Conservation (phyloP, 495 filamentous ascomycete genomes). For the Rostrohypoxylon terebratum region DNA sequence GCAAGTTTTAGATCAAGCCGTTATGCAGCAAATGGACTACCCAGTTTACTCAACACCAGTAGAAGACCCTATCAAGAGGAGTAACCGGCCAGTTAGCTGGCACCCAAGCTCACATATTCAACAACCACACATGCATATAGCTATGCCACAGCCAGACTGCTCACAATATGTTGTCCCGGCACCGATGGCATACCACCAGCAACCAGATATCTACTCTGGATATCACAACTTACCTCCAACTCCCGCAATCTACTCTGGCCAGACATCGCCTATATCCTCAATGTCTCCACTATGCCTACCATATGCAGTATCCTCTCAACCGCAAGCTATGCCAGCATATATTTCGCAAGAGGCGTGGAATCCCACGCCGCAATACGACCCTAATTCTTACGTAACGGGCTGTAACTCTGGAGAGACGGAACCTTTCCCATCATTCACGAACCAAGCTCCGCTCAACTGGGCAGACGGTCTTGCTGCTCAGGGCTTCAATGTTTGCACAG, state of each 20-base stretch:
- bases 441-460: constrained; percentile 53
- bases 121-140: constrained; percentile 53
- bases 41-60: constrained; percentile 47
- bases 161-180: constrained; percentile 49
- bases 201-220: constrained; percentile 52
- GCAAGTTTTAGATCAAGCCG: constrained; percentile 53
- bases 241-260: constrained; percentile 56
- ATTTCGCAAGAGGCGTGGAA: constrained; percentile 44
- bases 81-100: constrained; percentile 74
- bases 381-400: constrained; percentile 22
- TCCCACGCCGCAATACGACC: constrained; percentile 28
- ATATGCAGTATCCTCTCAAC: constrained; percentile 44
- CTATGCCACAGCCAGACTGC: constrained; percentile 50
- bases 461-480: constrained; percentile 52
- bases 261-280: constrained; percentile 57
- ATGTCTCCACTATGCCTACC: constrained; percentile 58
- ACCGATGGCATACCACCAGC: constrained; percentile 49
- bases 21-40: constrained; percentile 50
- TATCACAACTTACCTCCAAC: constrained; percentile 57
- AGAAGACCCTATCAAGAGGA: constrained; percentile 50
- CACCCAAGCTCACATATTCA: constrained; percentile 67
- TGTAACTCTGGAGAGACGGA: constrained; percentile 29
- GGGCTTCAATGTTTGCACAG: constrained; percentile 55
- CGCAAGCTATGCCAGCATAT: constrained; percentile 39
- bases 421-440: constrained; percentile 37